Evolutionary conservation across 192 early-diverging fungal species (phyloP), one percentile per base, ranked within the genome.

Genomic region (Paraglomus occultum): DNA sequence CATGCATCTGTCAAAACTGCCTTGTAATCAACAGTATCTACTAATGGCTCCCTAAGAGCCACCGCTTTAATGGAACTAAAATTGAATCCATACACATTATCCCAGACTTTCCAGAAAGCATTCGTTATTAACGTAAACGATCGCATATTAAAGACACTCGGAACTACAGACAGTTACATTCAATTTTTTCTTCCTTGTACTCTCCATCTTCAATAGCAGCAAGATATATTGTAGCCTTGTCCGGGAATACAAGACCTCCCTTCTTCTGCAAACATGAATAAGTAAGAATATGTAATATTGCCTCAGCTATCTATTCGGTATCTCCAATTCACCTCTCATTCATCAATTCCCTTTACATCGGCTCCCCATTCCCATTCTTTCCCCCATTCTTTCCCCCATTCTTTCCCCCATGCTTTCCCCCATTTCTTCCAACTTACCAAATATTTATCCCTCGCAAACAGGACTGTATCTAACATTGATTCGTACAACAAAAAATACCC

Each of bases 31-130:
- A 93, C 79, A 51, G 94, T 81, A 61, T 94, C 94, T 8, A 96
- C 92, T 54, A 92, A 84, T 2, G 90, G 92, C 64, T 97, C 92
- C 40, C 83, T 80, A 65, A 85, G 77, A 50, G 89, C 80, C 7
- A 81, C 83, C 49, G 87, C 75, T 73, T 94, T 94, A 89, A 97
- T 94, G 10, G 85, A 81, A 1, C 85, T 80, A 89, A 97, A 95
- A 70, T 93, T 87, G 79, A 98, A 97, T 4, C 93, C 96, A 74
- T 99, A 96, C 17, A 97, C 95, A 69, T 91, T 87, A 74, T 92
- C 86, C 96, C 95, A 96, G 82, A 75, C 79, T 80, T 23, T 43
- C 20, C 40, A 31, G 23, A 42, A 51, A 15, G 1, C 12, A 60
- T 54, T n/a, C 46, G 49, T 52, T 1, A 48, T 40, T n/a, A 57